Evolutionary conservation across 2,329 filamentous ascomycete genomes (phyloP).

Genomic region (Coniochaeta pulveracea): DNA sequence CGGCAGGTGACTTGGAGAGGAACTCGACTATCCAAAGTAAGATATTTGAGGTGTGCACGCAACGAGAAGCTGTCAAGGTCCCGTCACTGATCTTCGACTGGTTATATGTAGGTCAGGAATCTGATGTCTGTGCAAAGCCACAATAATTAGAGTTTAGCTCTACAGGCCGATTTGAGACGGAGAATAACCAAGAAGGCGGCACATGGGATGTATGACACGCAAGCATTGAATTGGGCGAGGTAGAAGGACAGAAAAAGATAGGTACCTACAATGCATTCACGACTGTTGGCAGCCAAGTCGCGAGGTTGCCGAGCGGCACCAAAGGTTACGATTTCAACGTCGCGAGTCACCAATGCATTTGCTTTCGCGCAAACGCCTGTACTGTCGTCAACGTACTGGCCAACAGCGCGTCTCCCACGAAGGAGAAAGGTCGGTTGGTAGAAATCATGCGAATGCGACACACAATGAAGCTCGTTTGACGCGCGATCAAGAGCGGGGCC

Average conservation of each 20-base stretch:
- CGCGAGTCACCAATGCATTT: background rate
- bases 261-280: background rate
- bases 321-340: background rate
- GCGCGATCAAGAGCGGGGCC: background rate
- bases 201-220: too few relatives aligned
- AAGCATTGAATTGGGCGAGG: too few relatives aligned
- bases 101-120: too few relatives aligned
- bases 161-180: too few relatives aligned
- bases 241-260: background rate
- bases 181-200: too few relatives aligned
- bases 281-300: background rate
- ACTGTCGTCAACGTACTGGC: background rate
- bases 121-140: too few relatives aligned
- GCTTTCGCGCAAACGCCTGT: constrained; percentile 1
- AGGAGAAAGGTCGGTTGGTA: background rate
- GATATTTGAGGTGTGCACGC: too few relatives aligned
- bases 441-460: constrained; percentile 1
- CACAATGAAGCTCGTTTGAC: background rate
- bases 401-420: constrained; percentile 1
- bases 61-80: too few relatives aligned
- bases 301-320: background rate
- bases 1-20: background rate
- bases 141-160: too few relatives aligned
- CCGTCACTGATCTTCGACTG: too few relatives aligned
- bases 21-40: background rate